These are phyloP conservation scores for Solanum chiquidenum DNA, from an alignment of 257 asterid species.

Conservation along the genomic window DNA sequence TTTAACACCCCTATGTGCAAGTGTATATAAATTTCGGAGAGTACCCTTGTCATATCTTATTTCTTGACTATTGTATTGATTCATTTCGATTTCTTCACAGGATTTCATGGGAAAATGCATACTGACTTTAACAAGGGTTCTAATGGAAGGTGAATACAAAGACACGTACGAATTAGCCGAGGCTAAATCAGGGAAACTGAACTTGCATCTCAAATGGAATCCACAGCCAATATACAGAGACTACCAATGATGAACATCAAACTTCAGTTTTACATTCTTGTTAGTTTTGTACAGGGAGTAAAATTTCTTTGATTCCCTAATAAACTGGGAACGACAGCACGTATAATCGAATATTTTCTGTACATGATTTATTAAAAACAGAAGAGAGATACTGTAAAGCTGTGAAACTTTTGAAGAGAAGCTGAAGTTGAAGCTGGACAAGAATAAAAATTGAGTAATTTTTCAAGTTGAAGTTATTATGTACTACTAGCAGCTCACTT, in stretches of 20 bases:
- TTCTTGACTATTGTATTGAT: neutral
- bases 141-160: conserved; percentile 58
- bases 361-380: neutral
- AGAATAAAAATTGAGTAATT: neutral
- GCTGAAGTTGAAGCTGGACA: neutral
- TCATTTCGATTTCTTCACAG: conserved; percentile 21
- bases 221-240: conserved; percentile 59
- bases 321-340: neutral
- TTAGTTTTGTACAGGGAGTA: neutral
- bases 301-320: neutral
- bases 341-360: neutral
- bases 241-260: neutral
- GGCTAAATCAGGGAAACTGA: conserved; percentile 50
- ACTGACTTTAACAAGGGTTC: conserved; percentile 64
- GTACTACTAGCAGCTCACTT: neutral
- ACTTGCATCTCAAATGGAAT: conserved; percentile 70
- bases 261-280: neutral
- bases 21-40: neutral
- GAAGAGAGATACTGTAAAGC: neutral
- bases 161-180: conserved; percentile 47
- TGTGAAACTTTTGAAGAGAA: neutral
- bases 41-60: neutral
- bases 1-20: neutral
- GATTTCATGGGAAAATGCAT: conserved; percentile 83
- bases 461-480: neutral